Evolutionary conservation across 2,329 filamentous ascomycete genomes (phyloP), one percentile per base, ranked within the genome.

Genomic region (Aulographum hederae): DNA sequence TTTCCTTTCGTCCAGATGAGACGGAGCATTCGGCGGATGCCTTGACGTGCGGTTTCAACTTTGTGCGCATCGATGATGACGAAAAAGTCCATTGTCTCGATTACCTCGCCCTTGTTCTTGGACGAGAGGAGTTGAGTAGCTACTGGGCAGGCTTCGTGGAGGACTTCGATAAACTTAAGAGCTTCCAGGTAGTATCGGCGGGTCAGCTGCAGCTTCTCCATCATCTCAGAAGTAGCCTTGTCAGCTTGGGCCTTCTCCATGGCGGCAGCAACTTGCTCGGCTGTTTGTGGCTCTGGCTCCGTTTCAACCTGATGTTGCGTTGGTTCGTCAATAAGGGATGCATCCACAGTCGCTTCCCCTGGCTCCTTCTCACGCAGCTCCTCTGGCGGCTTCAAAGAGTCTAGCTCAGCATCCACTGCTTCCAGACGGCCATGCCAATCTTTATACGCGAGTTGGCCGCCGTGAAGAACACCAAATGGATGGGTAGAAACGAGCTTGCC

Each of bases 1-100:
- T 95, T 98, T 43, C 89, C 86, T 57, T 98, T 98, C 40, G 89
- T 98, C 89, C 89, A 98, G 52, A 98, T 98, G 14, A 98, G 65
- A 32, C 86, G 76, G 39, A 98, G 65, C 89, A 98, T 98, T 35
- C 84, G 77, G 36, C 86, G 72, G 46, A 98, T 95, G 35, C 91
- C 89, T 25, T 77, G 59, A 52, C 92, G 85, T 47, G 91, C 84
- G 42, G 89, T 81, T 51, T 94, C 80, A 36, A 98, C 77, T 52
- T 91, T 89, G 64, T 95, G 95, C 4, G 85, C 86, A 51, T 98
- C 85, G 28, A 89, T 78, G 28, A 93, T 73, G 43, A 91, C 84
- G 43, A 98, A 92, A 56, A 91, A 98, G 50, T 98, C 89, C 73
- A 98, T 98, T 12, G 91, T 89, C 52, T 98, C 91, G 38, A 98